Percentiles rank a stretch among this genome's conserved stretches.
Evolutionary conservation across 2,329 filamentous ascomycete species (phyloP).

Genomic region (Aspergillus eucalypticola): DNA sequence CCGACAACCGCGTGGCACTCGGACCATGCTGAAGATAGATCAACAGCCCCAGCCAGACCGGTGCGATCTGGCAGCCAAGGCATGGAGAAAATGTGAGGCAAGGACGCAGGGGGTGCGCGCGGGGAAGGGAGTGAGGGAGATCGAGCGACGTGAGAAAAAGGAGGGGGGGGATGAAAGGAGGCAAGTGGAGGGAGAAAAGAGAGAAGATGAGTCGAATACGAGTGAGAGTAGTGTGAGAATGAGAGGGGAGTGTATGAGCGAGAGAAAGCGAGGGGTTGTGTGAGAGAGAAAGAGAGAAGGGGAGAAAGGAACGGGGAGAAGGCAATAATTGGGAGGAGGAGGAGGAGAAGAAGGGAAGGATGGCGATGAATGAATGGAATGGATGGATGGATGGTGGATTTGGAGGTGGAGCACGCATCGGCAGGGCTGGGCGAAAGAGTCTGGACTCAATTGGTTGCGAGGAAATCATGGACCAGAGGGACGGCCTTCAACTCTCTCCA

Average conservation of each 20-base stretch:
- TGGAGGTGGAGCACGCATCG: background rate
- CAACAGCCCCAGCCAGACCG: constrained; percentile 4
- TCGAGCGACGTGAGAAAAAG: background rate
- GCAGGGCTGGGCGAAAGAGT: background rate
- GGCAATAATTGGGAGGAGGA: too few species aligned
- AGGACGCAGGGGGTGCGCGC: background rate
- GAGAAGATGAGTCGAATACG: background rate
- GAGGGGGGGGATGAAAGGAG: constrained; percentile 3
- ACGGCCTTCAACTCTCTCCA: too few species aligned
- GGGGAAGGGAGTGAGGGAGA: background rate
- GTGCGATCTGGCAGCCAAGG: constrained; percentile 9
- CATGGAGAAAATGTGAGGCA: constrained; percentile 9
- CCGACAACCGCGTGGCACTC: constrained; percentile 35
- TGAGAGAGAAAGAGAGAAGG: background rate
- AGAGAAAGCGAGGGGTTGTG: background rate
- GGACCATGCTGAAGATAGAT: constrained; percentile 30
- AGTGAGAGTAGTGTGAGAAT: background rate
- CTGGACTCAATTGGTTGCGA: background rate
- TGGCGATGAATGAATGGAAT: background rate
- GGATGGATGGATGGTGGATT: background rate
- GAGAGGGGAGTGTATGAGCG: background rate
- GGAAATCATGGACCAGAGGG: background rate
- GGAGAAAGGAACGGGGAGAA: too few species aligned
- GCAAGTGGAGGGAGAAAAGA: background rate
- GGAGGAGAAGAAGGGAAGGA: too few species aligned